phyloP scores from a whole-genome alignment of 768 basidiomycete genomes.

The Tremella fuciformis region DNA sequence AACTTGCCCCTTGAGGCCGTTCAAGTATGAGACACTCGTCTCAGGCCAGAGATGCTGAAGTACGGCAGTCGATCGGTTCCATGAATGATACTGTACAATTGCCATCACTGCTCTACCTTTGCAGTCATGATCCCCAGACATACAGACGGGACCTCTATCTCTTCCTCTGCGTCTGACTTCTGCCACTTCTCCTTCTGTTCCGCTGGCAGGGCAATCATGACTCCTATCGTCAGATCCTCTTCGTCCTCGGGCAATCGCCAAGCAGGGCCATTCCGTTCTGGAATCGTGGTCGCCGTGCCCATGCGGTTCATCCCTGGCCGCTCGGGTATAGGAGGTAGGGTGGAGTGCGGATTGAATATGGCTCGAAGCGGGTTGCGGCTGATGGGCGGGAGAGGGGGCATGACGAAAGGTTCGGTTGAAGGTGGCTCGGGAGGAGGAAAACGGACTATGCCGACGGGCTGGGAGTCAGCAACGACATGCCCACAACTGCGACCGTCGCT shows the following conservation, averaged over 20 bases:
- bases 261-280: slow-evolving; percentile 10
- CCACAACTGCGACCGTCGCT: no score
- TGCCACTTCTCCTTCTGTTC: slow-evolving; percentile 25
- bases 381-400: slow-evolving; percentile 9
- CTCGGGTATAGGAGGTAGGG: slow-evolving; percentile 12
- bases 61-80: no score
- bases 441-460: slow-evolving; percentile 28
- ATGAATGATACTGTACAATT: no score
- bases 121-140: slow-evolving; percentile 32
- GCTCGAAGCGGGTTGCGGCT: slow-evolving; percentile 4
- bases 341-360: slow-evolving; percentile 9
- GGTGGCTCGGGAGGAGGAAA: slow-evolving; percentile 11
- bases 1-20: no score
- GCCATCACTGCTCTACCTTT: no score
- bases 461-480: slow-evolving; percentile 4
- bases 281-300: no score
- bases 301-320: neutral
- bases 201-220: slow-evolving; percentile 39
- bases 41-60: no score
- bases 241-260: slow-evolving; percentile 17
- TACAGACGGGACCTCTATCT: slow-evolving; percentile 32
- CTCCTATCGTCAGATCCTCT: slow-evolving; percentile 31
- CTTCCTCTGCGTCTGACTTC: slow-evolving; percentile 20
- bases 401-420: slow-evolving; percentile 5
- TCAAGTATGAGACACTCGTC: no score